Conservation (phyloP, 2,329 filamentous ascomycete genomes). For the Colletotrichum agaves region DNA sequence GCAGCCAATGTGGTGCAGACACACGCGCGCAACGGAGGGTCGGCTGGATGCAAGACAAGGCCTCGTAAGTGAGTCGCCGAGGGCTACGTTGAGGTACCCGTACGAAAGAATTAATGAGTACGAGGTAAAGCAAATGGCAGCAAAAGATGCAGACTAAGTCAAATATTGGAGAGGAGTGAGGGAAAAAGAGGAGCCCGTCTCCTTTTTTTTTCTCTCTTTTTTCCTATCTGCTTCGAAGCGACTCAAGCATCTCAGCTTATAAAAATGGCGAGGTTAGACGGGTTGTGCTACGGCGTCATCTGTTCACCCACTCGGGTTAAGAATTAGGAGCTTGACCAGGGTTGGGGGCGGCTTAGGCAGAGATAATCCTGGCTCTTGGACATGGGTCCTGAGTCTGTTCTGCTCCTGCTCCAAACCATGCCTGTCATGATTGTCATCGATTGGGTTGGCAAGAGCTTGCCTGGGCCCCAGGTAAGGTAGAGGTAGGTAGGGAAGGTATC, state of each 20-base stretch:
- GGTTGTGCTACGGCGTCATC: constrained; percentile 36
- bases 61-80: constrained; percentile 26
- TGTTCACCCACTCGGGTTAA: constrained; percentile 29
- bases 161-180: not conserved
- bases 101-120: not conserved
- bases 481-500: not conserved
- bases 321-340: constrained; percentile 27
- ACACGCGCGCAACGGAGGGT: constrained; percentile 46
- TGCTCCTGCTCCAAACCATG: constrained; percentile 24
- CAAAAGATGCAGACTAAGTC: constrained; percentile 1
- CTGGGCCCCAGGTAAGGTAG: not conserved
- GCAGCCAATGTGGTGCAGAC: constrained; percentile 59
- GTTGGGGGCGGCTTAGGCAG: constrained; percentile 20
- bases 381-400: constrained; percentile 22
- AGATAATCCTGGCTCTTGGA: constrained; percentile 19
- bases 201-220: constrained; percentile 34
- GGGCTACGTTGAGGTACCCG: constrained; percentile 3
- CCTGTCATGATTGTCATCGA: constrained; percentile 34
- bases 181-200: constrained; percentile 5
- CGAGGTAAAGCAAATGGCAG: not conserved
- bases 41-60: constrained; percentile 27
- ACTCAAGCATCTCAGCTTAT: constrained; percentile 38
- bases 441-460: constrained; percentile 27
- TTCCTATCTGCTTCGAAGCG: constrained; percentile 35
- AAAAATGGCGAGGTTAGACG: constrained; percentile 39